Conservation (phyloP, 208 protist species). For the Phytomonas sp. region DNA sequence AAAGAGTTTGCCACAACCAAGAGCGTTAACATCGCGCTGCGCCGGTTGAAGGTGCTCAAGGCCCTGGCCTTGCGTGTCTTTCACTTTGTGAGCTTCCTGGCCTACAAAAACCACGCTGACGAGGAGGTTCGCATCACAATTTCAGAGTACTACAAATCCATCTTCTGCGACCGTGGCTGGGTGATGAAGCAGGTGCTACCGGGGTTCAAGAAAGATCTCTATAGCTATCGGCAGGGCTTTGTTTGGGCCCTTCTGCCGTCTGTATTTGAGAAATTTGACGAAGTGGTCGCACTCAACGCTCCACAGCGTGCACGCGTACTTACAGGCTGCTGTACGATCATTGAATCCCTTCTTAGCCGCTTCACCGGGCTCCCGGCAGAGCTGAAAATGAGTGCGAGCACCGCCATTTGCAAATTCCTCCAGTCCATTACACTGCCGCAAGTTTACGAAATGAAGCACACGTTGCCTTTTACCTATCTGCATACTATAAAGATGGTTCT, state of each 20-base stretch:
- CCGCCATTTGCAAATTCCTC: constrained; percentile 48
- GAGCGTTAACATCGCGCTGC: constrained; percentile 36
- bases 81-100: constrained; percentile 76
- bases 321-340: constrained; percentile 57
- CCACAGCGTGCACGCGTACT: constrained; percentile 74
- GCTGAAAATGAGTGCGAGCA: constrained; percentile 36
- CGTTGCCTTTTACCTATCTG: constrained; percentile 71
- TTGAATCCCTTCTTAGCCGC: constrained; percentile 69
- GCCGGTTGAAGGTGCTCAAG: constrained; percentile 61
- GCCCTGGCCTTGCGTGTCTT: constrained; percentile 56
- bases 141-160: constrained; percentile 82
- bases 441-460: constrained; percentile 82
- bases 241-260: constrained; percentile 71
- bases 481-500: constrained; percentile 75
- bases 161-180: constrained; percentile 87
- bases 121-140: constrained; percentile 78
- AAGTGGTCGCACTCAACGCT: constrained; percentile 45
- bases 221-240: constrained; percentile 83
- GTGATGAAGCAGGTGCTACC: constrained; percentile 63
- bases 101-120: constrained; percentile 80
- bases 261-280: constrained; percentile 65
- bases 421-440: constrained; percentile 44
- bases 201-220: constrained; percentile 72
- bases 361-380: constrained; percentile 53
- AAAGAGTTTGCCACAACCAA: constrained; percentile 35